Percentiles rank a stretch among this genome's conserved stretches.
These are phyloP conservation scores for Hygrophorus pudorinus DNA, from an alignment of 768 basidiomycete genomes.

Conservation along the genomic window DNA sequence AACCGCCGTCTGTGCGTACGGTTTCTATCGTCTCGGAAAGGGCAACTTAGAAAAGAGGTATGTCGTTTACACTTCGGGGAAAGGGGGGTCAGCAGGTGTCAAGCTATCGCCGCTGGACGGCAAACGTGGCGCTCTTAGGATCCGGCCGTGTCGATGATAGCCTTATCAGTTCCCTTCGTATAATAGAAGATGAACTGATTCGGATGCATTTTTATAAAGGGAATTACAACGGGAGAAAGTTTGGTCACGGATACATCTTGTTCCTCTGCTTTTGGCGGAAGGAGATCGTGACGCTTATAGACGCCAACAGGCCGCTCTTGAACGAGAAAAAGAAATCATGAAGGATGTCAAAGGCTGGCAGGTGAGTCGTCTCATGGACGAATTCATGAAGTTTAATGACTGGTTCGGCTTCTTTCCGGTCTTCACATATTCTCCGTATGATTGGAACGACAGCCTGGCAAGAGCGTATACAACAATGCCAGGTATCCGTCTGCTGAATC, in stretches of 20 bases:
- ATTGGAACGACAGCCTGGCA: conserved; percentile 6
- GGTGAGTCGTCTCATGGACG: conserved; percentile 43
- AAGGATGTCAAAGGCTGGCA: conserved; percentile 89
- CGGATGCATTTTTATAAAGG: conserved; percentile 44
- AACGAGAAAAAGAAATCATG: conserved; percentile 86
- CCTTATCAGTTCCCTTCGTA: conserved; percentile 40
- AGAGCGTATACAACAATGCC: conserved; percentile 54
- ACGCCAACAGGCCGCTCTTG: conserved; percentile 65
- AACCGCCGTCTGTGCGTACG: conserved; percentile 76
- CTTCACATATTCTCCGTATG: too few species aligned
- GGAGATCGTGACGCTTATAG: conserved; percentile 86
- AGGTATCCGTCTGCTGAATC: conserved; percentile 47
- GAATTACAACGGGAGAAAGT: conserved; percentile 88
- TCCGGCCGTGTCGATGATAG: conserved; percentile 40
- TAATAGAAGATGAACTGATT: conserved; percentile 33
- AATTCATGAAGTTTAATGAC: conserved; percentile 11
- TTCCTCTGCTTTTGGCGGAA: conserved; percentile 88
- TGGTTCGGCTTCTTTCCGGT: too few species aligned
- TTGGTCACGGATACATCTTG: conserved; percentile 93
- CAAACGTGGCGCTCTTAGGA: conserved; percentile 60
- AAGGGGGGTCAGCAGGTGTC: conserved; percentile 52
- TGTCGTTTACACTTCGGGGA: conserved; percentile 23
- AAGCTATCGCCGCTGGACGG: conserved; percentile 46
- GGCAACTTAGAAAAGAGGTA: conserved; percentile 92
- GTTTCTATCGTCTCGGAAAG: conserved; percentile 85